Conservation (phyloP, 2,329 filamentous ascomycete species). For the Colletotrichum costaricense region DNA sequence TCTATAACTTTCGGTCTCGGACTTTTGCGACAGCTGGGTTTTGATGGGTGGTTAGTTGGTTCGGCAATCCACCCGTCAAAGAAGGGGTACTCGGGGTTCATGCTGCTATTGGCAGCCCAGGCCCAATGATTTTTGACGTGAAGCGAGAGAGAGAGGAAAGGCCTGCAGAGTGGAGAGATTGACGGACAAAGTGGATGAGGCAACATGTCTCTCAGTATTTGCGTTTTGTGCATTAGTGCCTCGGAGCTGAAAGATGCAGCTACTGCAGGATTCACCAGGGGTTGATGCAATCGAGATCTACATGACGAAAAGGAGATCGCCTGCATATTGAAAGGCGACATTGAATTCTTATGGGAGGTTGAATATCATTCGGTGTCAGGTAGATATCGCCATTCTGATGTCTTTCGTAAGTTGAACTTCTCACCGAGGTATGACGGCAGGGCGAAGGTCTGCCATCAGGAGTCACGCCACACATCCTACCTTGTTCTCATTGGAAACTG, state of each 20-base stretch:
- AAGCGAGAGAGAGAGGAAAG: not conserved
- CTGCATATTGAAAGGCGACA: slow-evolving; percentile 5
- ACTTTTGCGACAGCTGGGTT: slow-evolving; percentile 28
- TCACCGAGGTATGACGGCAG: not conserved
- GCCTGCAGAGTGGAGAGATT: not conserved
- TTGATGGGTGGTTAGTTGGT: not conserved
- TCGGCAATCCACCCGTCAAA: not conserved
- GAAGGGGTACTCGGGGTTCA: not conserved
- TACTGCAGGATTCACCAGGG: not conserved
- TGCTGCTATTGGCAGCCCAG: not conserved
- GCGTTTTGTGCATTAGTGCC: slow-evolving; percentile 20
- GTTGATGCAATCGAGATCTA: slow-evolving; percentile 8
- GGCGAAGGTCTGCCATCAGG: not conserved
- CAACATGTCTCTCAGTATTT: slow-evolving; percentile 17
- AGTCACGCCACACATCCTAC: not conserved
- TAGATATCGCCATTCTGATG: not conserved
- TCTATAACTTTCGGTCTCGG: slow-evolving; percentile 17
- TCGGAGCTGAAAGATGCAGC: slow-evolving; percentile 10
- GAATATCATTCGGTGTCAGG: not conserved
- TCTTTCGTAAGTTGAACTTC: not conserved
- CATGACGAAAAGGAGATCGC: not conserved
- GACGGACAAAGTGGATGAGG: not conserved
- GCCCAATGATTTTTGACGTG: not conserved
- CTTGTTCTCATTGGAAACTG: too few species aligned
- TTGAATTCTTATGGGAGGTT: not conserved